These are phyloP conservation scores for Fusarium brevicatenulatum DNA, from an alignment of 2,329 filamentous ascomycete species.

Conservation along the genomic window DNA sequence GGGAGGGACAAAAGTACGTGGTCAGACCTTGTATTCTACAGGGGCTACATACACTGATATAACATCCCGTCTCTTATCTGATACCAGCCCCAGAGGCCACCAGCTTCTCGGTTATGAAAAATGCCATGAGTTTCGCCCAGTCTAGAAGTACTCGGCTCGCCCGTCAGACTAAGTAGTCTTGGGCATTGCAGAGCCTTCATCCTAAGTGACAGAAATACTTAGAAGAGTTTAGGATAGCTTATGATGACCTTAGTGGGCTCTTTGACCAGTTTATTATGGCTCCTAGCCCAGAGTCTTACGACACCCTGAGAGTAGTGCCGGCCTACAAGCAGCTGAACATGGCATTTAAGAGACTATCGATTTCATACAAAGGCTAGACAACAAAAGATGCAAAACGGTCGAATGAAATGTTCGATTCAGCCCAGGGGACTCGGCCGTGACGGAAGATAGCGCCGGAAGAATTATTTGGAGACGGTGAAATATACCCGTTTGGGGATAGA, in stretches of 20 bases:
- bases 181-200: not conserved
- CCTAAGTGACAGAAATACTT: not conserved
- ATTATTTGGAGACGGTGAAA: conserved; percentile 1
- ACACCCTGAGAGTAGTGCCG: not conserved
- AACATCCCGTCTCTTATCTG: not conserved
- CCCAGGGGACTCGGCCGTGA: not conserved
- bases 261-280: not conserved
- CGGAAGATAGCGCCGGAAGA: conserved; percentile 12
- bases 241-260: not conserved
- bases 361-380: not conserved
- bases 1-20: not conserved
- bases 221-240: not conserved
- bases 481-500: not conserved
- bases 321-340: not conserved
- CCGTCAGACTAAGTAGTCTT: not conserved
- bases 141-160: conserved; percentile 10
- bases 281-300: not conserved
- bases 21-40: not conserved
- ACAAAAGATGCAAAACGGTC: not conserved
- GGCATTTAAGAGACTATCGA: conserved; percentile 3
- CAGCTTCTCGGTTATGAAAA: not conserved
- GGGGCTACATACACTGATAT: conserved; percentile 8
- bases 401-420: not conserved
- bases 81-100: not conserved
- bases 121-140: not conserved